A percentile compares a stretch with the other conserved stretches of the same genome.
phyloP scores from a whole-genome alignment of 2,329 filamentous ascomycete genomes.

The Gnomoniopsis sp. region DNA sequence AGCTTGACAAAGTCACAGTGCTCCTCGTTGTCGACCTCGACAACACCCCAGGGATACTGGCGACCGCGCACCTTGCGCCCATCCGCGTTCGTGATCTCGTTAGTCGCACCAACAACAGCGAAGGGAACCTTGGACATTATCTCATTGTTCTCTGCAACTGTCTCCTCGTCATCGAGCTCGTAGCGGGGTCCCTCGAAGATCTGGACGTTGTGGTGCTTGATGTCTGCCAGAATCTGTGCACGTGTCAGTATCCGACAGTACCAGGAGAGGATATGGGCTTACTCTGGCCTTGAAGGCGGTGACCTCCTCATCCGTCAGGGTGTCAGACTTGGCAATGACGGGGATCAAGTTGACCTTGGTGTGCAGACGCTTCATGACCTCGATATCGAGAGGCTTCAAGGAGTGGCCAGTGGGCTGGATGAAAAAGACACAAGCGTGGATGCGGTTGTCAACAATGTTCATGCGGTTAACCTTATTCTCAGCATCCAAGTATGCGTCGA shows the following conservation, averaged over 20 bases:
- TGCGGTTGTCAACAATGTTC: slow-evolving; percentile 99
- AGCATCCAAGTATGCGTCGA: slow-evolving; percentile 95
- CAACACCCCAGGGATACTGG: slow-evolving; percentile 96
- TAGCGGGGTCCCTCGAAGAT: slow-evolving; percentile 99
- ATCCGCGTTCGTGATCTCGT: slow-evolving; percentile 86
- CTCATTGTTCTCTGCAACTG: slow-evolving; percentile 99
- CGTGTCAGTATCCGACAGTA: slow-evolving; percentile 9
- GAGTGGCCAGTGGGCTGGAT: slow-evolving; percentile 99
- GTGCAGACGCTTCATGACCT: slow-evolving; percentile 98
- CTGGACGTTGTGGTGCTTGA: slow-evolving; percentile 94
- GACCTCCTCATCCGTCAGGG: slow-evolving; percentile 95
- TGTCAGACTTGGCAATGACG: slow-evolving; percentile 98
- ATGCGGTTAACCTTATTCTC: slow-evolving; percentile 99
- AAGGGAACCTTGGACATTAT: slow-evolving; percentile 99
- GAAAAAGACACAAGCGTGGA: slow-evolving; percentile 99
- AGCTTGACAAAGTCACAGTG: slow-evolving; percentile 99
- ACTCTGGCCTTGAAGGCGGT: slow-evolving; percentile 92
- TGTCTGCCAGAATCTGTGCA: slow-evolving; percentile 85
- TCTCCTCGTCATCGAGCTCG: slow-evolving; percentile 98
- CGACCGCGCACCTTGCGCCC: slow-evolving; percentile 95
- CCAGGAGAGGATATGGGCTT: slow-evolving; percentile 38
- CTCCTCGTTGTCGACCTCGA: slow-evolving; percentile 99
- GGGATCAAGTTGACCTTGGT: slow-evolving; percentile 99
- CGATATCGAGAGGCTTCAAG: slow-evolving; percentile 95
- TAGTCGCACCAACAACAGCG: slow-evolving; percentile 94